These are phyloP conservation scores for Ramaria sp. DNA, from an alignment of 768 basidiomycete species.

Conservation along the genomic window DNA sequence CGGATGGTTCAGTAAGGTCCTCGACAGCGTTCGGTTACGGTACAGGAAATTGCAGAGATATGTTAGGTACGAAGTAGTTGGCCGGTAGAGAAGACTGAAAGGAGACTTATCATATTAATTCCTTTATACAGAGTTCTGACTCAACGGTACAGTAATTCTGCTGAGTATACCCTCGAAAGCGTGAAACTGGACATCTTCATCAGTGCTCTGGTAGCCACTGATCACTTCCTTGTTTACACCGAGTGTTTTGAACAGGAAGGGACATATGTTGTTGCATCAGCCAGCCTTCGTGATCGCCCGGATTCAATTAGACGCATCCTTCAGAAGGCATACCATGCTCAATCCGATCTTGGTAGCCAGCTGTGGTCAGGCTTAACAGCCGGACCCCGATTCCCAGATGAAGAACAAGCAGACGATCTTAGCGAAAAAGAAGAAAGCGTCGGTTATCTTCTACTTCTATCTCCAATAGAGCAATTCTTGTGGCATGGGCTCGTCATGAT, in stretches of 20 bases:
- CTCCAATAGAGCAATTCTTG: slow-evolving; percentile 75
- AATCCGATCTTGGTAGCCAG: slow-evolving; percentile 32
- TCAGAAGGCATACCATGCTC: slow-evolving; percentile 71
- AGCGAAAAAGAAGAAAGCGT: slow-evolving; percentile 42
- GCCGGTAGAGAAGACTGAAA: background rate
- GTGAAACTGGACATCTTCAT: slow-evolving; percentile 73
- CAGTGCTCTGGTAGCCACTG: slow-evolving; percentile 63
- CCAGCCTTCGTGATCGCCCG: slow-evolving; percentile 61
- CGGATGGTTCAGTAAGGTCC: slow-evolving; percentile 84
- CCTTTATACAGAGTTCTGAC: slow-evolving; percentile 43
- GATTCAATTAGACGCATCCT: slow-evolving; percentile 73
- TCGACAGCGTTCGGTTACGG: slow-evolving; percentile 84
- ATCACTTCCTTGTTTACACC: slow-evolving; percentile 92
- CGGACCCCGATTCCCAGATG: slow-evolving; percentile 22
- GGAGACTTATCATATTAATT: background rate
- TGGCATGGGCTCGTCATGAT: slow-evolving; percentile 89
- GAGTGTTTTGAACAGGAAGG: slow-evolving; percentile 80
- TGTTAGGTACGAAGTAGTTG: slow-evolving; percentile 46
- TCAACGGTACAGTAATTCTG: slow-evolving; percentile 86
- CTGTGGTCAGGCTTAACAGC: slow-evolving; percentile 37
- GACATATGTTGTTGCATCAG: slow-evolving; percentile 80
- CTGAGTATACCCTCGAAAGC: slow-evolving; percentile 76
- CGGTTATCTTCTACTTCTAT: slow-evolving; percentile 76
- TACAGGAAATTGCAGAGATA: slow-evolving; percentile 93
- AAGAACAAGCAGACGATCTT: slow-evolving; percentile 20